A percentile compares a stretch with the other conserved stretches of the same genome.
Evolutionary conservation across 768 basidiomycete species (phyloP).

Genomic region (Holtermannia corniformis): DNA sequence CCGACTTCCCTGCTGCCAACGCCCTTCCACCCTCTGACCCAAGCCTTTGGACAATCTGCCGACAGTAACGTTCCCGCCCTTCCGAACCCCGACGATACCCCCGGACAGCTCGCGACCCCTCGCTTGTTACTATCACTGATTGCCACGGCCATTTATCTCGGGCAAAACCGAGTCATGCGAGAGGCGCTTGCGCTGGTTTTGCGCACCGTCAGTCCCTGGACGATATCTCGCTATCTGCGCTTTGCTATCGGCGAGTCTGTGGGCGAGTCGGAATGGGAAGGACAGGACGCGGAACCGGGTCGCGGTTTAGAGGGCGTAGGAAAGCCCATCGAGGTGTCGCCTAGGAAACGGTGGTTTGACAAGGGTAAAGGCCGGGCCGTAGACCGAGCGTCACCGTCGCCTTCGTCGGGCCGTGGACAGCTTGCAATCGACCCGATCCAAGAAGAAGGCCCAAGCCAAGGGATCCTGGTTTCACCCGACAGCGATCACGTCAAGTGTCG

Average conservation of each 20-base stretch:
- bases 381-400: neutral
- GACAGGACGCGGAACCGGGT: slow-evolving; percentile 43
- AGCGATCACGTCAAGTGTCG: neutral
- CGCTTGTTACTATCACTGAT: slow-evolving; percentile 75
- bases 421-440: neutral
- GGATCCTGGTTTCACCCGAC: too few species aligned
- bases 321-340: neutral
- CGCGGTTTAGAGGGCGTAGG: slow-evolving; percentile 21
- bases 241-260: slow-evolving; percentile 72
- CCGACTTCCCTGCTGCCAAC: slow-evolving; percentile 59
- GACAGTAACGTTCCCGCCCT: slow-evolving; percentile 31
- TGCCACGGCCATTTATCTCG: slow-evolving; percentile 76
- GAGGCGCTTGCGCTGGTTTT: slow-evolving; percentile 65
- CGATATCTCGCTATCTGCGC: slow-evolving; percentile 63
- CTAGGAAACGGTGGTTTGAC: neutral
- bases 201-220: slow-evolving; percentile 66
- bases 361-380: neutral
- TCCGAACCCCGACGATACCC: slow-evolving; percentile 43
- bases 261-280: slow-evolving; percentile 43
- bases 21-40: slow-evolving; percentile 58
- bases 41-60: slow-evolving; percentile 19
- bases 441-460: neutral
- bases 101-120: slow-evolving; percentile 66
- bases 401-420: neutral
- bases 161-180: slow-evolving; percentile 63